A percentile compares a stretch with the other conserved stretches of the same genome.
Evolutionary conservation across 176 grass and related monocot genomes (phyloP).

Genomic region (Bolboschoenus planiculmis): DNA sequence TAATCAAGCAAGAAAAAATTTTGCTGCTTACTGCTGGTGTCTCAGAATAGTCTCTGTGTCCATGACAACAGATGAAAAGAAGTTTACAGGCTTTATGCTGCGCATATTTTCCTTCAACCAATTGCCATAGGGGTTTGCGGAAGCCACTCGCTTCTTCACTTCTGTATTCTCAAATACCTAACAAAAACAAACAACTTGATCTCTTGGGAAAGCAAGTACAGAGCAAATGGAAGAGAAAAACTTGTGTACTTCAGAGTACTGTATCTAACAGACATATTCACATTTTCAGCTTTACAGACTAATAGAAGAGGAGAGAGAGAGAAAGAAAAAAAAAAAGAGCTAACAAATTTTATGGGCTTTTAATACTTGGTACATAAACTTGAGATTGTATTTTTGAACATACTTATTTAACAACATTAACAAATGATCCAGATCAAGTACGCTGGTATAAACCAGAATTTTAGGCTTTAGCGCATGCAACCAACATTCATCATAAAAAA

Average conservation of each 20-base stretch:
- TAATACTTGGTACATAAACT: neutral
- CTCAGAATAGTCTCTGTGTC: constrained; percentile 76
- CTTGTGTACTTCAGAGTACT: neutral
- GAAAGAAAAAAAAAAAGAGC: too few relatives aligned
- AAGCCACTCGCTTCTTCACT: constrained; percentile 83
- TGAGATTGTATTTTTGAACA: neutral
- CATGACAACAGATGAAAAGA: constrained; percentile 74
- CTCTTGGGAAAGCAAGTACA: neutral
- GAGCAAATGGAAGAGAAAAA: constrained; percentile 2
- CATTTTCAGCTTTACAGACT: constrained; percentile 14
- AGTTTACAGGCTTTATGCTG: constrained; percentile 88
- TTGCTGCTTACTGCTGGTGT: constrained; percentile 82
- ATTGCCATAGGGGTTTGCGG: constrained; percentile 52
- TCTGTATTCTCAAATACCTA: constrained; percentile 98
- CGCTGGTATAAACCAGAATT: neutral
- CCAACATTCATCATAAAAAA: neutral
- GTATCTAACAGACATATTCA: constrained; percentile 16
- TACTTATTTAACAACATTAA: neutral
- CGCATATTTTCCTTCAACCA: constrained; percentile 81
- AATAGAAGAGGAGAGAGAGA: constrained; percentile 9
- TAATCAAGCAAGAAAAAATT: neutral
- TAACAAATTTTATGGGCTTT: neutral
- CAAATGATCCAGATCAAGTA: neutral
- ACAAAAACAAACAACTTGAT: constrained; percentile 18
- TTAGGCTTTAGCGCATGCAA: neutral